These are phyloP conservation scores for Sphenostylis stenocarpa DNA, from an alignment of 306 rosid species.

Conservation along the genomic window DNA sequence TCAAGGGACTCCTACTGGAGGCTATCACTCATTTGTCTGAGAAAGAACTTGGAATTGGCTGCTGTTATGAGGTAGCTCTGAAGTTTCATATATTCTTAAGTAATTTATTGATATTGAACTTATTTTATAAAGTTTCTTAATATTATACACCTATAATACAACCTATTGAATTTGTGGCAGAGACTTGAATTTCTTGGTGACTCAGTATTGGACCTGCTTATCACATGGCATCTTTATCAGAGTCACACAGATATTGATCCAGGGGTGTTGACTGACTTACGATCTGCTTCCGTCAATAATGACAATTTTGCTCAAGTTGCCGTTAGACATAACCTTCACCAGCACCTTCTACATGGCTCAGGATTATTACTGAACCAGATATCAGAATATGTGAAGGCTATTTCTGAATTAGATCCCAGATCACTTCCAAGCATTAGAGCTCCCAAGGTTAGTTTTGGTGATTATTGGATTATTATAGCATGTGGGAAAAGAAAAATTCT, in stretches of 20 bases:
- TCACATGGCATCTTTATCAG: constrained; percentile 79
- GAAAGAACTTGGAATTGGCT: constrained; percentile 58
- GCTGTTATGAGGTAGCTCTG: constrained; percentile 72
- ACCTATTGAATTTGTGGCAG: constrained; percentile 54
- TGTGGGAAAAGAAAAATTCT: background rate
- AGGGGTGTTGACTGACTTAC: constrained; percentile 92
- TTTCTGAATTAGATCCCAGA: constrained; percentile 47
- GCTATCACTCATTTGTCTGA: constrained; percentile 80
- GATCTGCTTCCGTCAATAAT: constrained; percentile 90
- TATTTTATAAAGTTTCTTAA: constrained; percentile 23
- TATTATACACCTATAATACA: background rate
- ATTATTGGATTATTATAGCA: constrained; percentile 7
- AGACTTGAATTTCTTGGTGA: constrained; percentile 97
- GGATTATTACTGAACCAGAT: constrained; percentile 64
- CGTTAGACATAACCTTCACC: constrained; percentile 66
- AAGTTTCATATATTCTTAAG: constrained; percentile 8
- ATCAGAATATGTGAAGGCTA: constrained; percentile 60
- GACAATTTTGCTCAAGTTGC: constrained; percentile 87
- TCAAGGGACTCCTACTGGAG: constrained; percentile 81
- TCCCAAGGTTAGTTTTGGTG: constrained; percentile 69
- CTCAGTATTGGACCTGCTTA: constrained; percentile 86
- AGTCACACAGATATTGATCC: constrained; percentile 67
- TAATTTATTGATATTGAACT: constrained; percentile 15
- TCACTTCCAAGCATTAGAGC: constrained; percentile 52
- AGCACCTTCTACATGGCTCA: constrained; percentile 75